Conservation (phyloP, 345 rosid species). For the Lepidium aucheri region DNA sequence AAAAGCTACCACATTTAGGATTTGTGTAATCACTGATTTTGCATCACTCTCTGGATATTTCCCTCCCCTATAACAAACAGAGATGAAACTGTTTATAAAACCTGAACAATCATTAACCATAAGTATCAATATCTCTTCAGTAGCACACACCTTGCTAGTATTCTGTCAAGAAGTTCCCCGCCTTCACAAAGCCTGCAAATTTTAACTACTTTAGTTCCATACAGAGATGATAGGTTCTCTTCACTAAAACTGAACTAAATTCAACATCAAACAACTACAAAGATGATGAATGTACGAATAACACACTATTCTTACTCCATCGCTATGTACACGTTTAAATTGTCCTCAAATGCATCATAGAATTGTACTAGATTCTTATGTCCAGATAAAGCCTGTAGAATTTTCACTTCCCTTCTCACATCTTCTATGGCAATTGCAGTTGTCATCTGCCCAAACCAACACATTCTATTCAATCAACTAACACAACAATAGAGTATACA, state of each 20-base stretch:
- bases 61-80: slow-evolving; percentile 55
- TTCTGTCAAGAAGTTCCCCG: slow-evolving; percentile 90
- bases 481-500: neutral
- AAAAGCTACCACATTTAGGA: slow-evolving; percentile 75
- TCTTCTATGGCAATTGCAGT: slow-evolving; percentile 93
- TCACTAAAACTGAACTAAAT: neutral
- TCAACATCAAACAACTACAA: neutral
- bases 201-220: neutral
- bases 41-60: slow-evolving; percentile 91
- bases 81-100: neutral
- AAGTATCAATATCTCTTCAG: neutral
- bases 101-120: neutral
- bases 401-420: slow-evolving; percentile 95
- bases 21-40: slow-evolving; percentile 70
- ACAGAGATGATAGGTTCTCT: neutral
- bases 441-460: slow-evolving; percentile 58
- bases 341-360: slow-evolving; percentile 87
- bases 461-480: neutral
- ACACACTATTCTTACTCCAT: slow-evolving; percentile 69
- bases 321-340: slow-evolving; percentile 70
- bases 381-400: slow-evolving; percentile 80
- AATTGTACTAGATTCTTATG: slow-evolving; percentile 75
- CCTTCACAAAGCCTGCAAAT: slow-evolving; percentile 91
- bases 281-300: neutral
- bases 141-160: slow-evolving; percentile 59